Percentiles rank a stretch among this genome's conserved stretches.
These are phyloP conservation scores for Canna indica DNA, from an alignment of 176 grass and related monocot genomes.

Conservation along the genomic window DNA sequence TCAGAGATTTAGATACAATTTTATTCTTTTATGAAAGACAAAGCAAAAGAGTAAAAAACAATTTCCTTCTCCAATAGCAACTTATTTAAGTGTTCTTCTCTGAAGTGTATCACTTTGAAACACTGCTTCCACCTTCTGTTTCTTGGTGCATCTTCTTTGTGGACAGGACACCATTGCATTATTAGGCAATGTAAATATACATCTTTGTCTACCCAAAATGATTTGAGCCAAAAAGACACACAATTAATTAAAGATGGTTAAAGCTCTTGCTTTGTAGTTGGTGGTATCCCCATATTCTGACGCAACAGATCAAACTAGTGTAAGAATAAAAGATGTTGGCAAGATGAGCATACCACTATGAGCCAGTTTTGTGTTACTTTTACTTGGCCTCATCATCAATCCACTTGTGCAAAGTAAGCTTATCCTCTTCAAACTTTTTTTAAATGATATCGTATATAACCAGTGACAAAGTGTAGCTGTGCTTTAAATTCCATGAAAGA, in stretches of 20 bases:
- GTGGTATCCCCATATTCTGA: neutral
- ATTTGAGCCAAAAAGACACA: neutral
- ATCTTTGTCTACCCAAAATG: too few relatives aligned
- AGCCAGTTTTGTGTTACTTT: neutral
- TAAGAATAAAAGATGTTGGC: neutral
- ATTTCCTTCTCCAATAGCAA: too few relatives aligned
- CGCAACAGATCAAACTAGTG: neutral
- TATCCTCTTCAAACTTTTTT: neutral
- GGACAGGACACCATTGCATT: too few relatives aligned
- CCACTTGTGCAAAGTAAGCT: neutral
- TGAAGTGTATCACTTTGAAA: too few relatives aligned
- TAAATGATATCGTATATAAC: neutral
- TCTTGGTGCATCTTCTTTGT: too few relatives aligned
- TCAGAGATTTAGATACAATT: neutral
- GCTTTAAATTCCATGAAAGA: neutral
- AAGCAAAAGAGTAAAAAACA: neutral
- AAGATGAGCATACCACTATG: neutral
- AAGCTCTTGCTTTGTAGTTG: neutral
- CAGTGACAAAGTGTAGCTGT: neutral
- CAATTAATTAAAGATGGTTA: neutral
- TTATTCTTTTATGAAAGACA: neutral
- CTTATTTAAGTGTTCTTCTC: neutral
- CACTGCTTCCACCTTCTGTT: too few relatives aligned
- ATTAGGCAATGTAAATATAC: too few relatives aligned
- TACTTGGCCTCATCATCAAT: conserved; percentile 2